Conservation (phyloP, 2,329 filamentous ascomycete genomes). For the Colletotrichum destructivum region DNA sequence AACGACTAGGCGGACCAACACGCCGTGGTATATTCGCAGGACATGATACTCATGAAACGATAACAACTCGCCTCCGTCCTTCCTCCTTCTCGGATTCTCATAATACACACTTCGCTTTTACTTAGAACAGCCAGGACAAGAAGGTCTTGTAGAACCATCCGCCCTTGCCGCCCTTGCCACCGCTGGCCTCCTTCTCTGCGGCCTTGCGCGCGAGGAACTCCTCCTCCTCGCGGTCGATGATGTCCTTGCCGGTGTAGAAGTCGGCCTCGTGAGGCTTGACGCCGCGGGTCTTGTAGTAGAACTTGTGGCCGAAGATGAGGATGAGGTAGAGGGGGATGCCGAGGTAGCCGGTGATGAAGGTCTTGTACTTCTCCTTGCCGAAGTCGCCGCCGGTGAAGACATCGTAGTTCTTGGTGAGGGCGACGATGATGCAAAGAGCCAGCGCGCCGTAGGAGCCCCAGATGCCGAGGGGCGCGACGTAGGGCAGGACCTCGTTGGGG, state of each 20-base stretch:
- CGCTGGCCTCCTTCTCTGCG: slow-evolving; percentile 46
- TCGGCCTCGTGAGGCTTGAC: slow-evolving; percentile 74
- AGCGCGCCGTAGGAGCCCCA: slow-evolving; percentile 79
- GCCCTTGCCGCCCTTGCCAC: slow-evolving; percentile 45
- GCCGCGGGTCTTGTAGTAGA: slow-evolving; percentile 66
- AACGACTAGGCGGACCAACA: slow-evolving; percentile 34
- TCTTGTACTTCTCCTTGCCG: slow-evolving; percentile 71
- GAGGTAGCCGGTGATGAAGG: slow-evolving; percentile 83
- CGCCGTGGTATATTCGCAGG: slow-evolving; percentile 41
- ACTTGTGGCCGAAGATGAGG: slow-evolving; percentile 79
- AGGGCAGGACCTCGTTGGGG: slow-evolving; percentile 69
- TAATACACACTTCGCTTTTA: background rate
- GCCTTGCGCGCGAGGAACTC: slow-evolving; percentile 74
- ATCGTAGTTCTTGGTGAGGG: slow-evolving; percentile 86
- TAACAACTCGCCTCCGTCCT: background rate
- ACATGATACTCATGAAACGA: slow-evolving; percentile 38
- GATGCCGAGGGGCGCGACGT: slow-evolving; percentile 79
- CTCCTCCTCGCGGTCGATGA: slow-evolving; percentile 80
- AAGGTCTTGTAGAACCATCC: slow-evolving; percentile 49
- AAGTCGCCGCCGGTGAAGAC: slow-evolving; percentile 73
- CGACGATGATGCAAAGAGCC: slow-evolving; percentile 79
- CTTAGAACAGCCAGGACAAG: slow-evolving; percentile 45
- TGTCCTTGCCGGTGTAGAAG: slow-evolving; percentile 80
- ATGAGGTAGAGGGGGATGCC: slow-evolving; percentile 83
- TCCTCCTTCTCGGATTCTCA: background rate